These are phyloP conservation scores for Bullera alba DNA, from an alignment of 768 basidiomycete genomes.

Conservation along the genomic window DNA sequence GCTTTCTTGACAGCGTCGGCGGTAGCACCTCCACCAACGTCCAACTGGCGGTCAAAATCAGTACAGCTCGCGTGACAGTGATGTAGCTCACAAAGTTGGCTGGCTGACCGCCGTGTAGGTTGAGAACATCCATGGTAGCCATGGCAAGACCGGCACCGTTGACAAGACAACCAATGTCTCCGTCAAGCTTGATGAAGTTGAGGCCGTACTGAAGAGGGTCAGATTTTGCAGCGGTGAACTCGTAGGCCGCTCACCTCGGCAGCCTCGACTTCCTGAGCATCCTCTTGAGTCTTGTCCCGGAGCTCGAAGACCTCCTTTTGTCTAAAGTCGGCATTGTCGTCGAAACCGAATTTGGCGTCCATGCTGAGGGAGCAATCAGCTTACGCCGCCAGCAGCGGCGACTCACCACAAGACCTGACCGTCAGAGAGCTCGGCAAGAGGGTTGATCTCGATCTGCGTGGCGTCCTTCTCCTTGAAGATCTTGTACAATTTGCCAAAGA, in stretches of 20 bases:
- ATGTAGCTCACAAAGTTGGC: conserved; percentile 67
- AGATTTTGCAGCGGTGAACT: background rate
- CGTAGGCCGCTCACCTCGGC: conserved; percentile 55
- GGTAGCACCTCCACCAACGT: conserved; percentile 94
- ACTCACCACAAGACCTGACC: conserved; percentile 86
- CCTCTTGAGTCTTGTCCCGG: conserved; percentile 89
- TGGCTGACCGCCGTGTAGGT: conserved; percentile 86
- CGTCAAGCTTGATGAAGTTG: conserved; percentile 99
- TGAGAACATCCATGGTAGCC: conserved; percentile 99
- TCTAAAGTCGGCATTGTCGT: conserved; percentile 98
- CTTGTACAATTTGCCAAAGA: conserved; percentile 87
- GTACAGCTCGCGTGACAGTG: background rate
- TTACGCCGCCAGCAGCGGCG: background rate
- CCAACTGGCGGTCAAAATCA: conserved; percentile 50
- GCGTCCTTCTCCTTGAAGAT: conserved; percentile 99
- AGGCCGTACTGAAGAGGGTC: conserved; percentile 56
- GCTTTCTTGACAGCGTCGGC: conserved; percentile 99
- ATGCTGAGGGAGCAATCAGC: conserved; percentile 56
- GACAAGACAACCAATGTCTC: conserved; percentile 91
- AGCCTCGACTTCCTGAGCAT: conserved; percentile 94
- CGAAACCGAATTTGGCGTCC: conserved; percentile 99
- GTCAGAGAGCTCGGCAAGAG: conserved; percentile 83
- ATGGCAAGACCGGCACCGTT: conserved; percentile 98
- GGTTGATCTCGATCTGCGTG: conserved; percentile 99
- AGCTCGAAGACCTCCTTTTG: conserved; percentile 82